A percentile compares a stretch with the other conserved stretches of the same genome.
Evolutionary conservation across 768 basidiomycete genomes (phyloP).

Genomic region (Neoboletus magnificus): DNA sequence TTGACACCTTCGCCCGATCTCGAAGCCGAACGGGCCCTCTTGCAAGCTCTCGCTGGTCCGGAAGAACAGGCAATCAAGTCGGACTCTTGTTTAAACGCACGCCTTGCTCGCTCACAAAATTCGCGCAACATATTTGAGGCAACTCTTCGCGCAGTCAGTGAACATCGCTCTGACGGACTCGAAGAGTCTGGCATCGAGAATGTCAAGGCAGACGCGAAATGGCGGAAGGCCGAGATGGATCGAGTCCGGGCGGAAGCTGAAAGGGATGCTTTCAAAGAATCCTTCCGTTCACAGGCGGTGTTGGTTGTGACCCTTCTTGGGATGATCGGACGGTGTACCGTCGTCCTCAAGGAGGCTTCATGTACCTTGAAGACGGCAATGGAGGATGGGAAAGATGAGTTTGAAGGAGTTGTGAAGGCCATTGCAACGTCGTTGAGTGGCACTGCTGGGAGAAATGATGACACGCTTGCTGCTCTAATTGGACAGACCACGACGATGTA

Average conservation of each 20-base stretch:
- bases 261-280: constrained; percentile 57
- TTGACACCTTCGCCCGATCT: constrained; percentile 52
- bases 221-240: constrained; percentile 70
- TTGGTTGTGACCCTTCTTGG: constrained; percentile 71
- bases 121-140: constrained; percentile 81
- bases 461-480: constrained; percentile 61
- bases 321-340: constrained; percentile 76
- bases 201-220: constrained; percentile 65
- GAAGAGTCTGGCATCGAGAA: constrained; percentile 69
- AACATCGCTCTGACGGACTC: constrained; percentile 73
- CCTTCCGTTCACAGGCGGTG: constrained; percentile 62
- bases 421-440: constrained; percentile 50
- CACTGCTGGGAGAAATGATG: constrained; percentile 66
- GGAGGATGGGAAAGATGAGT: constrained; percentile 36
- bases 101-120: constrained; percentile 68
- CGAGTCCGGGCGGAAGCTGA: constrained; percentile 62
- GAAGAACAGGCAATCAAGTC: constrained; percentile 67
- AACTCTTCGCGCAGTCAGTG: constrained; percentile 77
- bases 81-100: constrained; percentile 54
- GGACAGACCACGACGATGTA: constrained; percentile 67
- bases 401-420: constrained; percentile 41
- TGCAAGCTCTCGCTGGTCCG: constrained; percentile 61
- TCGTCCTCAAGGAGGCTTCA: constrained; percentile 61
- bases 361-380: constrained; percentile 40
- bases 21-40: constrained; percentile 68